Percentiles rank a stretch among this genome's conserved stretches.
Conservation (phyloP, 495 filamentous ascomycete genomes). For the Aspergillus taichungensis region DNA sequence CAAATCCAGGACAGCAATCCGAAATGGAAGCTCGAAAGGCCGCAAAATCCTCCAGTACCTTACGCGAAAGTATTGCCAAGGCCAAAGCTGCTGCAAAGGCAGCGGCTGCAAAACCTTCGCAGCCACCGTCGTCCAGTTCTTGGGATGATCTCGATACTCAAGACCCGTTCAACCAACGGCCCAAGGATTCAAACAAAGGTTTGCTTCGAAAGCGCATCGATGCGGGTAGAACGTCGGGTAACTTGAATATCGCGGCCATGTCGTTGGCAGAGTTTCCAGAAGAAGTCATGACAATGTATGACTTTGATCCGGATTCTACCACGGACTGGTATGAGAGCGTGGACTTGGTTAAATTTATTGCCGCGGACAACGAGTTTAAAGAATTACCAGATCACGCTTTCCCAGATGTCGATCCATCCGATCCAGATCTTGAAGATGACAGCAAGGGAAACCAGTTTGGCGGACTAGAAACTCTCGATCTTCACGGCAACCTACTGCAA, state of each 20-base stretch:
- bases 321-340: slow-evolving; percentile 85
- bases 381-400: slow-evolving; percentile 63
- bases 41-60: slow-evolving; percentile 66
- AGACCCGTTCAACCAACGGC: slow-evolving; percentile 61
- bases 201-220: slow-evolving; percentile 68
- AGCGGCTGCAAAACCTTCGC: slow-evolving; percentile 31
- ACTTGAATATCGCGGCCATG: slow-evolving; percentile 84
- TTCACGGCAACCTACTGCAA: slow-evolving; percentile 73
- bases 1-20: slow-evolving; percentile 22
- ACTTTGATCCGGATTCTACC: slow-evolving; percentile 51
- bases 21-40: slow-evolving; percentile 31
- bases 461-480: slow-evolving; percentile 70
- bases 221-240: slow-evolving; percentile 67
- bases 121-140: slow-evolving; percentile 19
- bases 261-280: slow-evolving; percentile 69
- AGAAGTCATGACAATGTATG: slow-evolving; percentile 88
- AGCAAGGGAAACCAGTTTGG: slow-evolving; percentile 69
- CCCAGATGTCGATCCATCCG: slow-evolving; percentile 56
- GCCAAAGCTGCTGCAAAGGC: slow-evolving; percentile 78
- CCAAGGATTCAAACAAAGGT: slow-evolving; percentile 50
- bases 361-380: slow-evolving; percentile 85
- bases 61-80: slow-evolving; percentile 88
- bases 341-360: slow-evolving; percentile 79
- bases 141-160: slow-evolving; percentile 39
- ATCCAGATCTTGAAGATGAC: slow-evolving; percentile 51